These are phyloP conservation scores for Cladosporium sphaerospermum DNA, from an alignment of 2,329 filamentous ascomycete genomes.

Conservation along the genomic window DNA sequence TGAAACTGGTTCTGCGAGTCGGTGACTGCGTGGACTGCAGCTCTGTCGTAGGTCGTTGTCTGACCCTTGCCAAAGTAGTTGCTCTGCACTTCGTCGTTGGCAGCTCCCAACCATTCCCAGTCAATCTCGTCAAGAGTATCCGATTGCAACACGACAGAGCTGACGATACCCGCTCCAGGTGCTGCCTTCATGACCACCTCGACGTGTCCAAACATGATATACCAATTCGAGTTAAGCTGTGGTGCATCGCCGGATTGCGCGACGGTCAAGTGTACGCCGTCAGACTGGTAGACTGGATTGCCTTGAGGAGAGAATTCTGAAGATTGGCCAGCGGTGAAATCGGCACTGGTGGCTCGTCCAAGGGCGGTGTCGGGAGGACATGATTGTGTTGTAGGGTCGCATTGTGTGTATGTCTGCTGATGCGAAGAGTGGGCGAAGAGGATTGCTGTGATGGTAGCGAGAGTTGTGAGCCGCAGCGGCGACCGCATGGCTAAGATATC, in stretches of 20 bases:
- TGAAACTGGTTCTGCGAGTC: conserved; percentile 70
- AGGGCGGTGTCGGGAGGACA: conserved; percentile 76
- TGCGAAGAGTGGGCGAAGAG: conserved; percentile 34
- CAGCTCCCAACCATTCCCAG: conserved; percentile 87
- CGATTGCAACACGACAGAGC: conserved; percentile 83
- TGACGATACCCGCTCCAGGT: conserved; percentile 85
- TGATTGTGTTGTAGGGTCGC: conserved; percentile 49
- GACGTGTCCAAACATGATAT: conserved; percentile 97
- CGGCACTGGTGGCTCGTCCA: conserved; percentile 72
- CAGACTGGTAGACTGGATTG: conserved; percentile 63
- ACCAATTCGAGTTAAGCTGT: conserved; percentile 83
- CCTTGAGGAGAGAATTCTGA: conserved; percentile 70
- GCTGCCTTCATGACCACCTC: conserved; percentile 80
- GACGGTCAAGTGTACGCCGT: conserved; percentile 80
- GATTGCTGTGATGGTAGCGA: conserved; percentile 33
- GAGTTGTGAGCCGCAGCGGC: conserved; percentile 31
- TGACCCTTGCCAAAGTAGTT: conserved; percentile 97
- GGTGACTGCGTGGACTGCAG: conserved; percentile 64
- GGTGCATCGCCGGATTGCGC: conserved; percentile 73
- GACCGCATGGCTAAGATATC: conserved; percentile 26
- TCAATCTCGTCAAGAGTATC: conserved; percentile 95
- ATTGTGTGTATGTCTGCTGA: conserved; percentile 51
- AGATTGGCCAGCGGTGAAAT: conserved; percentile 73
- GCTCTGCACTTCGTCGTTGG: conserved; percentile 72
- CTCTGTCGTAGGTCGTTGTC: conserved; percentile 79